phyloP scores from a whole-genome alignment of 148 eudicot genomes.

The Nyssa sinensis region DNA sequence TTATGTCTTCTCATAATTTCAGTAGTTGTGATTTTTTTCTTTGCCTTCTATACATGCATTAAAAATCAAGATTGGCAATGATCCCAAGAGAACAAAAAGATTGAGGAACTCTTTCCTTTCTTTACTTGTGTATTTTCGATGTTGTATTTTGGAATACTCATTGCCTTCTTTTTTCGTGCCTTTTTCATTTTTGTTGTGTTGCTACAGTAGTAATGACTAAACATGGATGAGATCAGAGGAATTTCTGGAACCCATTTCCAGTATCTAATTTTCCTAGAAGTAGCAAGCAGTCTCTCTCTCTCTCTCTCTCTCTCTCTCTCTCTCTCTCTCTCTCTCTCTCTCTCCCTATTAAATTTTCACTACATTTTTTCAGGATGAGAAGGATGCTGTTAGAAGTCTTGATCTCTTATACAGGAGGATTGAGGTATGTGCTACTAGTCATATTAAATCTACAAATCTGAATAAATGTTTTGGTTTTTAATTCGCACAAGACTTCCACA shows the following conservation, averaged over 20 bases:
- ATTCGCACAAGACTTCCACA: background rate
- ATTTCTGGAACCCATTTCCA: background rate
- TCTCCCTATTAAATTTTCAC: conserved; percentile 5
- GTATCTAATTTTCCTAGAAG: background rate
- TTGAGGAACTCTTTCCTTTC: background rate
- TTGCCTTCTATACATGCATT: background rate
- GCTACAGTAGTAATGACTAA: background rate
- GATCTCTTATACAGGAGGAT: conserved; percentile 95
- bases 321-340: conserved; percentile 4
- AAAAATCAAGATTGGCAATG: background rate
- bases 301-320: background rate
- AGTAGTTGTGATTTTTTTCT: background rate
- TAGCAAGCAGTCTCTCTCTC: background rate
- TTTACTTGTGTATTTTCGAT: background rate
- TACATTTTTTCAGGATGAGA: conserved; percentile 67
- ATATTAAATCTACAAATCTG: background rate
- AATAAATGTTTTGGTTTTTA: background rate
- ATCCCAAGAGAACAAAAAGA: background rate
- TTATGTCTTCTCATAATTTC: no score
- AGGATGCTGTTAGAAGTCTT: conserved; percentile 91
- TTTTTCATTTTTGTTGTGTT: background rate
- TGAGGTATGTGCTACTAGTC: conserved; percentile 58
- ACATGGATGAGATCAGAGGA: background rate
- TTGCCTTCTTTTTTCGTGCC: background rate
- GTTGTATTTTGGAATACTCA: background rate